Percentiles rank a stretch among this genome's conserved stretches.
These are phyloP conservation scores for Boletellus deceptivus DNA, from an alignment of 1,284 basidiomycete species.

Conservation along the genomic window DNA sequence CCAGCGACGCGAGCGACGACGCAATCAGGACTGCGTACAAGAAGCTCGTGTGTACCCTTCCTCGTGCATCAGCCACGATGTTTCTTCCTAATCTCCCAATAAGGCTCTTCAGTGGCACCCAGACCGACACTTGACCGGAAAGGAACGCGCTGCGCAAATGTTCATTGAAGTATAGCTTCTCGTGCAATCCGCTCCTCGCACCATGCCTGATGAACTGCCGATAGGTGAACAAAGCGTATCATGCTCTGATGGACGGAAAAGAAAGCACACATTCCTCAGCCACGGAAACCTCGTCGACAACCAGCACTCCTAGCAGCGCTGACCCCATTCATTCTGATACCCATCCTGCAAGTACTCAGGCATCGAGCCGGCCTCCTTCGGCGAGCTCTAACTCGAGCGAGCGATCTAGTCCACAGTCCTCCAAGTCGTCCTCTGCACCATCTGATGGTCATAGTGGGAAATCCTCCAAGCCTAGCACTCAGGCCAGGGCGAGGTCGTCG, in stretches of 20 bases:
- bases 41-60: conserved; percentile 27
- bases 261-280: conserved; percentile 46
- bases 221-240: conserved; percentile 43
- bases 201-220: not conserved
- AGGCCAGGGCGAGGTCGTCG: conserved; percentile 8
- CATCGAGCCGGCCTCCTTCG: conserved; percentile 33
- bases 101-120: conserved; percentile 37
- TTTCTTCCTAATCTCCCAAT: conserved; percentile 8
- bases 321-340: conserved; percentile 24
- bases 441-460: conserved; percentile 11
- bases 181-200: conserved; percentile 21
- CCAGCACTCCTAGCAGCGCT: conserved; percentile 18
- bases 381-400: conserved; percentile 30
- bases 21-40: conserved; percentile 35
- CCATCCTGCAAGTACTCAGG: conserved; percentile 22
- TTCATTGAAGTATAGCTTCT: conserved; percentile 30
- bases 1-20: conserved; percentile 31
- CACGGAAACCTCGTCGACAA: conserved; percentile 27
- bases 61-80: not conserved
- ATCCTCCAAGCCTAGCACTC: conserved; percentile 13
- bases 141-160: conserved; percentile 34
- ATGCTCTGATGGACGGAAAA: conserved; percentile 72
- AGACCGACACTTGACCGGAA: conserved; percentile 53
- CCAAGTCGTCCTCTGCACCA: conserved; percentile 10
- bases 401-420: conserved; percentile 14